Base-by-base conservation (phyloP, 192 early-diverging fungal species). In the Gaertneriomyces sp. region DNA sequence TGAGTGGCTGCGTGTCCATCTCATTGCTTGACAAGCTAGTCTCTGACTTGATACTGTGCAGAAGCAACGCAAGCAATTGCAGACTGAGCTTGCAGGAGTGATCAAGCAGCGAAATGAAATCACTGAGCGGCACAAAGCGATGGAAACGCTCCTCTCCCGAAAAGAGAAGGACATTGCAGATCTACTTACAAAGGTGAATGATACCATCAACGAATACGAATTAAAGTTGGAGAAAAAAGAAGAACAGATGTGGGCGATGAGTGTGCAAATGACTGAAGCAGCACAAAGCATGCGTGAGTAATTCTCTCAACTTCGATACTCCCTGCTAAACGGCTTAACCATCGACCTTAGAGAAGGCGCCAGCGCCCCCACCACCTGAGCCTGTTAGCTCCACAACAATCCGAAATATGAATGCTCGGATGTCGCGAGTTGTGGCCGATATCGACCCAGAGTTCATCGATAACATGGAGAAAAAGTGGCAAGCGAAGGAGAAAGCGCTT, bases 161-260 rank as follows among this genome's bases (percentile, higher is more conserved):
- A 84, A 84, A 68, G 80, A 82, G 61, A 75, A 75, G 52, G 77
- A 81, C 41, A 82, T 84, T 49, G 54, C 75, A 7, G 80, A 84
- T n/a, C 68, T 84, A 7, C 65, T 84, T 50, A 77, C 71, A 25
- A 84, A 82, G 69, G 71, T 84, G 41, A 82, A 79, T 53, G 82
- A 84, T 45, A 84, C 78, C 9, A 77, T 82, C 45, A 79, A 69
- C 58, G 80, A 84, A 12, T 84, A 84, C 47, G 82, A 84, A 61
- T 50, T 60, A 19, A 77, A 80, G 56, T 67, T 84, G 53, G 78
- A 80, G 66, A 66, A 71, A 45, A 84, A 84, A 59, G 82, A 84
- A 60, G 80, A 84, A 60, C 82, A 84, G 53, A 77, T 84, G 72
- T 84, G 82, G 82, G 70, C 72, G 5, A 82, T 84, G 80, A 82